Evolutionary conservation across 148 eudicot species (phyloP), one percentile per base, ranked within the genome.

Genomic region (Rhododendron williamsianum): DNA sequence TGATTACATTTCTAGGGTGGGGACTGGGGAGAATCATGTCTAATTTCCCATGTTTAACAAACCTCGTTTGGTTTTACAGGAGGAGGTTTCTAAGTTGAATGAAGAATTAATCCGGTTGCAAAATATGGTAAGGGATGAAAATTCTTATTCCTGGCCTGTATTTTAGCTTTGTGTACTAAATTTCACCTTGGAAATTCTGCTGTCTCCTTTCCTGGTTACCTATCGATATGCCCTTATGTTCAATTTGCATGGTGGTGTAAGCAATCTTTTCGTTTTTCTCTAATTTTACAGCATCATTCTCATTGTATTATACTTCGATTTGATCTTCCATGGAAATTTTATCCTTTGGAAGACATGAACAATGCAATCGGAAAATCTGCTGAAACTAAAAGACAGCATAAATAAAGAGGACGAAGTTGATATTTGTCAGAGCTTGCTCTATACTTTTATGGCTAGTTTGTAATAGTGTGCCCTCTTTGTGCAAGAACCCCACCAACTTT

Each of bases 81-180:
- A 90, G 60, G 98, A 97, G 89, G 9, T 94, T 54, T 88, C 90
- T 46, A 91, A 90, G 85, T 89, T 95, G 88, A 82, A 56, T 30
- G 91, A 89, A 71, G 94, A 94, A 83, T 91, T 97, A 79, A 82
- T 15, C 35, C 93, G 81, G 82, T 84, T 97, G 92, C 93, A 87
- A 81, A 92, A 85, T 81, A 83, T 77, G 98, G 98, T 97, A 82
- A 88, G 58, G 3, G 45, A 43, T 16, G 81, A 79, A n/a, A 76
- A 18, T 83, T 10, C 63, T 45, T 41, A n/a, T 54, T 78, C 74
- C 41, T 76, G 21, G 21, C 52, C 43, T 56, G 41, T 38, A 5
- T 27, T 80, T 33, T 45, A 48, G 33, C 35, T 65, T 41, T 25
- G 19, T n/a, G 36, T 82, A 21, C 56, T 81, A 27, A 41, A 21